Conservation (phyloP, 768 basidiomycete genomes). For the Suillus americanus region DNA sequence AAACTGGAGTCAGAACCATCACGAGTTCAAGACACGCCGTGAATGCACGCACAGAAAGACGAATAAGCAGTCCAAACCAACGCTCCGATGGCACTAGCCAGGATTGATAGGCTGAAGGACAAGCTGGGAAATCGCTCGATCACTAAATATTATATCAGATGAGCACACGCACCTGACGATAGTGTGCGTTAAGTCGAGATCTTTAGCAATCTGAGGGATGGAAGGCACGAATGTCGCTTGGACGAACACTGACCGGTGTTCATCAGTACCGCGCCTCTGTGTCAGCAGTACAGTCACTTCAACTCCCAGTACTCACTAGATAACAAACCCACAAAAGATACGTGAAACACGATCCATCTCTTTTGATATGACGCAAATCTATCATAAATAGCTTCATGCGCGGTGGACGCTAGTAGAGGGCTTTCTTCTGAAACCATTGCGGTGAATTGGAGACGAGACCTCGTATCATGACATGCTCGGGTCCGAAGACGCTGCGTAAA, state of each 20-base stretch:
- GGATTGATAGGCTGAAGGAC: slow-evolving; percentile 52
- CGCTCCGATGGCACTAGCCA: slow-evolving; percentile 44
- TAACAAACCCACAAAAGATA: slow-evolving; percentile 61
- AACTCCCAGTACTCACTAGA: slow-evolving; percentile 44
- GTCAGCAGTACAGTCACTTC: background rate
- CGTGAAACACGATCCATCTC: slow-evolving; percentile 50
- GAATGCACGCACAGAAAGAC: slow-evolving; percentile 5
- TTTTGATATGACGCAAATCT: slow-evolving; percentile 18
- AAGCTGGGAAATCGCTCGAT: slow-evolving; percentile 28
- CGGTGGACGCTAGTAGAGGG: no score
- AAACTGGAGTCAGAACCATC: no score
- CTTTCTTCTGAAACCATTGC: slow-evolving; percentile 33
- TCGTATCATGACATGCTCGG: background rate
- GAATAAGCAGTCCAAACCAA: slow-evolving; percentile 53
- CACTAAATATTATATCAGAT: background rate
- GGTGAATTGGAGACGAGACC: background rate
- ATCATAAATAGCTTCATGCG: no score
- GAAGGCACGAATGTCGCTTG: slow-evolving; percentile 70
- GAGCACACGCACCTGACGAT: no score
- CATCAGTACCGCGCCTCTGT: background rate
- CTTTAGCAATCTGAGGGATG: slow-evolving; percentile 69
- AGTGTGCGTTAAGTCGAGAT: slow-evolving; percentile 55
- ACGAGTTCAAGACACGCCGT: no score
- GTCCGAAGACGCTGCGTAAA: no score
- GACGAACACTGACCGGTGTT: slow-evolving; percentile 53